Evolutionary conservation across 768 basidiomycete genomes (phyloP), one percentile per base, ranked within the genome.

Genomic region (Boletus subparvulus): DNA sequence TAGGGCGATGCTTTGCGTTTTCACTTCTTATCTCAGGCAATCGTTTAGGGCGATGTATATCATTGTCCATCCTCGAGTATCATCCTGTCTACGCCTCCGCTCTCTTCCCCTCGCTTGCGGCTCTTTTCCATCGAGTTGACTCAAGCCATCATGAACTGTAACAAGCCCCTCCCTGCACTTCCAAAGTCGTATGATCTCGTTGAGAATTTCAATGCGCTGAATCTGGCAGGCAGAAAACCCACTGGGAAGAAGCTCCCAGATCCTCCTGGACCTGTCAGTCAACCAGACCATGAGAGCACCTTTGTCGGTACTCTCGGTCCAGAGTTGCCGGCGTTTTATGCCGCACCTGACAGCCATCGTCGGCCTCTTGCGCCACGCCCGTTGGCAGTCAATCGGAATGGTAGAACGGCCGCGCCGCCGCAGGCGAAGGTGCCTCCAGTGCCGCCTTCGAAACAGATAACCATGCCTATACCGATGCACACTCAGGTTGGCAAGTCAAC

Each of bases 231-330:
- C 36, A 62, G 63, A 30, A 48, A 60, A 44, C 45, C 58, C 24
- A 12, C 28, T 13, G 50, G 50, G 39, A 65, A 64, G 59, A 55
- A 40, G 11, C 63, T 60, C 41, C 63, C 62, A 19, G 53, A 60
- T 16, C 21, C 4, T 0, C 58, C 60, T 21, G 3, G 2, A 9
- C 37, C 21, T 6, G 9, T 12, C 26, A 0, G 5, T n/a, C 39
- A 19, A 12, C 45, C 28, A 32, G 9, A 19, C 14, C 32, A 12
- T 24, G 36, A 48, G 19, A 39, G 1, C 45, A 56, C 59, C 32
- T 84, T 85, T 61, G 66, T 83, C 32, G 83, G 82, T 17, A 82
- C 83, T 28, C 86, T 85, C 62, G 54, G 19, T 43, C 72, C 61
- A 2, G 60, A 50, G 50, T 19, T 33, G 42, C 36, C 61, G 10